Base-by-base conservation (phyloP, 768 basidiomycete species). In the Solioccasus polychromus region DNA sequence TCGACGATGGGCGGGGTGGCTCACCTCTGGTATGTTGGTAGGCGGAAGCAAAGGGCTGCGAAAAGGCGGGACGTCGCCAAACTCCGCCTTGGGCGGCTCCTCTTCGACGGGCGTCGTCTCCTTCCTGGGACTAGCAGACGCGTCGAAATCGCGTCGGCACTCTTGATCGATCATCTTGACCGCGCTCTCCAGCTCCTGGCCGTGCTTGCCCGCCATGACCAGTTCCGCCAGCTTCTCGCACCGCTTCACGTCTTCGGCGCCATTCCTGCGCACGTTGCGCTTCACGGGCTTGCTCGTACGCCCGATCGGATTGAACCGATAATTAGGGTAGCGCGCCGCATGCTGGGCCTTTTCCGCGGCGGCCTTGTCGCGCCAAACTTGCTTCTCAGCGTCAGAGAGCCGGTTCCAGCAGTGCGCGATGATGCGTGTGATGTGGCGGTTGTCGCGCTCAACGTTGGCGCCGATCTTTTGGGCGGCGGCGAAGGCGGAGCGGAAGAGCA, bases 401-500 rank as follows among this genome's bases (percentile, higher is more conserved):
- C 67, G 66, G 45, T 75, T 74, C 82, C 82, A 83, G 57, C 72
- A 73, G 30, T 73, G 68, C 0, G 72, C 80, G 28, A 77, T 69
- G 57, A 78, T 77, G 45, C 76, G 73, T 36, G 78, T 79, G 56
- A 82, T 78, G 47, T 78, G 74, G 24, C 79, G 68, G 55, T 81
- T 75, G 57, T 83, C 77, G 50, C 68, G 71, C 56, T 83, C 80
- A 51, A 80, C 67, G 17, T 57, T 62, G n/a, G 68, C 65, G 39
- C 53, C 61, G 48, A 79, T 71, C 48, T 74, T 77, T 32, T 76
- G 71, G 7, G 72, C 70, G 4, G 76, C 73, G 31, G 78, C 76
- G 40, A 84, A 80, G 44, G 75, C 78, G 20, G 78, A 82, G 18
- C 81, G 74, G 61, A 77, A 83, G 60, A 83, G 74, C 71, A 83